Percentiles rank a stretch among this genome's conserved stretches.
phyloP scores from a whole-genome alignment of 129 eudicot species.

The Helianthus tuberosus region DNA sequence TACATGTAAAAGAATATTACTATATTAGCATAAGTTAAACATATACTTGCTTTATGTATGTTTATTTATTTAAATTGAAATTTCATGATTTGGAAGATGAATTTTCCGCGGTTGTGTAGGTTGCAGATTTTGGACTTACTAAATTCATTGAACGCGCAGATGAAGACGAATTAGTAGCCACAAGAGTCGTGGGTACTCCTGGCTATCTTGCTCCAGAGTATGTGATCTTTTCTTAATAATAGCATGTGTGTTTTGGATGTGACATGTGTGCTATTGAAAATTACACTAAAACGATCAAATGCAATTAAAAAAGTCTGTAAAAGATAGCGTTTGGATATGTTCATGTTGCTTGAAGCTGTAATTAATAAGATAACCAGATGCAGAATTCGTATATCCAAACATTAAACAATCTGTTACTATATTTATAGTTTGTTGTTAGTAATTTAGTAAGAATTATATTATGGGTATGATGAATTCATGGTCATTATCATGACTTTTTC shows the following conservation, averaged over 20 bases:
- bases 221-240: background rate
- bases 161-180: constrained; percentile 40
- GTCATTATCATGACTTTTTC: background rate
- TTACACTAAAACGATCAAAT: background rate
- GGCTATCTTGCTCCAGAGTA: constrained; percentile 54
- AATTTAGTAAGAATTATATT: background rate
- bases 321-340: background rate
- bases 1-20: background rate
- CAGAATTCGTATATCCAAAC: background rate
- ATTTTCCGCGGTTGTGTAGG: constrained; percentile 22
- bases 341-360: background rate
- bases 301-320: background rate
- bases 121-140: constrained; percentile 47
- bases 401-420: background rate
- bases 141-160: constrained; percentile 38
- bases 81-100: background rate
- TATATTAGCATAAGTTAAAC: background rate
- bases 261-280: background rate
- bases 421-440: background rate
- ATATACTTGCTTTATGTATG: background rate
- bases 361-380: background rate
- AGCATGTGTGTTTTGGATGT: background rate
- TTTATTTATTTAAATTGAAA: background rate
- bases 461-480: constrained; percentile 1
- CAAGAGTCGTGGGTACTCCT: constrained; percentile 49